A percentile compares a stretch with the other conserved stretches of the same genome.
These are phyloP conservation scores for Uronychia setigera DNA, from an alignment of 73 alveolate genomes.

Conservation along the genomic window DNA sequence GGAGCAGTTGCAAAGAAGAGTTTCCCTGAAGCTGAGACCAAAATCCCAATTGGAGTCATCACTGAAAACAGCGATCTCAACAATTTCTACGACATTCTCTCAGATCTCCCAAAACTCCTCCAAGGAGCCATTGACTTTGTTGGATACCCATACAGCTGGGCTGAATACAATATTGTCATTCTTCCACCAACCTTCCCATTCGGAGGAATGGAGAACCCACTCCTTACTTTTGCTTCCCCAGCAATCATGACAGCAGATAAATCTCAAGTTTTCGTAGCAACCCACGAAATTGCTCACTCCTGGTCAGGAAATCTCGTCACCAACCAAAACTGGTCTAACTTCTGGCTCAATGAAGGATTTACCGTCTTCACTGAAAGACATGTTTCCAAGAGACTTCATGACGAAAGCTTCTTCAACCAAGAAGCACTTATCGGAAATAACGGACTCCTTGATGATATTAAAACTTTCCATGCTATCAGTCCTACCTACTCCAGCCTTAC, in stretches of 20 bases:
- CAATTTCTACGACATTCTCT: constrained; percentile 46
- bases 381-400: constrained; percentile 40
- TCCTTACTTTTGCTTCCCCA: constrained; percentile 87
- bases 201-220: constrained; percentile 97
- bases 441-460: constrained; percentile 40
- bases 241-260: constrained; percentile 79
- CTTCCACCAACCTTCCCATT: constrained; percentile 91
- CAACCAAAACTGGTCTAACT: constrained; percentile 81
- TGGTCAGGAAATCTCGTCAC: constrained; percentile 92
- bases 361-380: constrained; percentile 78
- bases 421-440: constrained; percentile 38
- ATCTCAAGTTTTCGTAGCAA: constrained; percentile 74
- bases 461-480: constrained; percentile 16
- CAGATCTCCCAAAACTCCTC: constrained; percentile 65
- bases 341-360: constrained; percentile 94
- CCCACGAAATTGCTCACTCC: constrained; percentile 89
- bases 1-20: constrained; percentile 64
- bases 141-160: constrained; percentile 80
- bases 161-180: constrained; percentile 72
- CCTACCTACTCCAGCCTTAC: constrained; percentile 41
- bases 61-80: constrained; percentile 72
- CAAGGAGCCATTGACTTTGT: constrained; percentile 62
- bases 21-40: constrained; percentile 64
- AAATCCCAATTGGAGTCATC: constrained; percentile 32
- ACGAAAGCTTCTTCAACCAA: constrained; percentile 25